A percentile compares a stretch with the other conserved stretches of the same genome.
These are phyloP conservation scores for Letharia lupina DNA, from an alignment of 495 filamentous ascomycete species.

Conservation along the genomic window DNA sequence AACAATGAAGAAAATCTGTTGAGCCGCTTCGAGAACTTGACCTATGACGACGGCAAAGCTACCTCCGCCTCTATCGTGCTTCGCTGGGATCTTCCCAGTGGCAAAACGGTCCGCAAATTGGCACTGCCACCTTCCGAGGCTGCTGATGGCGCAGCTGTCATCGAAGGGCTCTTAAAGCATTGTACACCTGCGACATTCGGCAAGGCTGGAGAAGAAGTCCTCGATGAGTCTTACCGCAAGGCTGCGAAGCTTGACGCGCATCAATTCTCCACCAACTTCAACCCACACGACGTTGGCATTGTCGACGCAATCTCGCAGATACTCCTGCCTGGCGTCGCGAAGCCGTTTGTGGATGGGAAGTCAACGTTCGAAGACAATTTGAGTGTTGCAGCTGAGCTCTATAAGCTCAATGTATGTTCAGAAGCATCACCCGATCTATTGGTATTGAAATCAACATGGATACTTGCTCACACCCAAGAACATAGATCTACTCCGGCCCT, in stretches of 20 bases:
- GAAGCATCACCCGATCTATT: no score
- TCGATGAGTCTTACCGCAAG: slow-evolving; percentile 43
- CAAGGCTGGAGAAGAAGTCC: slow-evolving; percentile 31
- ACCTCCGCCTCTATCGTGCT: slow-evolving; percentile 3
- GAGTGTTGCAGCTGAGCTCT: slow-evolving; percentile 40
- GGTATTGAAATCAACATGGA: no score
- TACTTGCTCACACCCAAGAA: neutral
- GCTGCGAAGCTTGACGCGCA: slow-evolving; percentile 41
- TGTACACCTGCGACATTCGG: slow-evolving; percentile 16
- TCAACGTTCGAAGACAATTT: neutral
- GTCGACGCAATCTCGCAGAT: slow-evolving; percentile 40
- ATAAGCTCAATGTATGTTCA: slow-evolving; percentile 48
- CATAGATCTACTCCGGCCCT: slow-evolving; percentile 44
- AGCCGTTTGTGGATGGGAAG: slow-evolving; percentile 2
- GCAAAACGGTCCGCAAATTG: neutral
- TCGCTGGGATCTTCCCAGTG: slow-evolving; percentile 3
- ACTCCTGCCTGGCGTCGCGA: slow-evolving; percentile 37
- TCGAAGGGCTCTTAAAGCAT: neutral
- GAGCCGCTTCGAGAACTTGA: no score
- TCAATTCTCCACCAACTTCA: slow-evolving; percentile 42
- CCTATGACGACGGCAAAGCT: no score
- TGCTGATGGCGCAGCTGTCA: neutral
- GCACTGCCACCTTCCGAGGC: neutral
- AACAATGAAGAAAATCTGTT: no score
- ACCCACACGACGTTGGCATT: slow-evolving; percentile 45